Evolutionary conservation across 1,139 yeast genomes (phyloP), one percentile per base, ranked within the genome.

Genomic region (Sugiyamaella castrensis): DNA sequence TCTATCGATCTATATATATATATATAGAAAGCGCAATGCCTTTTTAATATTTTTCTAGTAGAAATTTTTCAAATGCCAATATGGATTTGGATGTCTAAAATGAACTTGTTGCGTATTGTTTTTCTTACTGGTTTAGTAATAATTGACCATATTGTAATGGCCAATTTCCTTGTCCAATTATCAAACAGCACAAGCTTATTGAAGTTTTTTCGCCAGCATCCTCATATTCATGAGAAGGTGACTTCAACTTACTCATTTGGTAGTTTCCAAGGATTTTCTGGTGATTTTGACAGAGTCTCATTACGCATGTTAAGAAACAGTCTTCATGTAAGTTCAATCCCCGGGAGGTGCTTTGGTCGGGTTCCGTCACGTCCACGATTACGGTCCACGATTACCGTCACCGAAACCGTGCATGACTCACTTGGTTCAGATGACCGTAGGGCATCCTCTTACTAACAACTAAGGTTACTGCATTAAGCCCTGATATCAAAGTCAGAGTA

Each of bases 221-320:
- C 68, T 2, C 38, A 37, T 11, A 41, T 64, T 4, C 47, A 45
- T 19, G 48, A 53, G 36, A 50, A 52, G 16, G 59, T 64, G 13
- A 53, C 59, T 11, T 54, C 60, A 40, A 58, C 58, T 7, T 64
- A 54, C 43, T 60, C 67, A 19, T 57, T 64, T 48, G 65, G 67
- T 26, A 38, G 47, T 2, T 64, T 64, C 50, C 57, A 53, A 11
- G 68, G 63, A 10, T 58, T 64, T 37, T 55, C 61, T 1, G 68
- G 67, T 8, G 55, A 58, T 39, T 64, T 64, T 46, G 59, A 60
- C 43, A 36, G 50, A 13, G 52, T 53, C 26, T 46, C 54, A 10
- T 37, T 63, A 6, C 44, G 51, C 19, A 27, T 51, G 7, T 46
- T 64, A 7, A 53, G 54, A 29, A 40, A 53, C 9, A 59, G 54